Conservation (phyloP, 2,329 filamentous ascomycete species). For the Rutstroemia sp. region DNA sequence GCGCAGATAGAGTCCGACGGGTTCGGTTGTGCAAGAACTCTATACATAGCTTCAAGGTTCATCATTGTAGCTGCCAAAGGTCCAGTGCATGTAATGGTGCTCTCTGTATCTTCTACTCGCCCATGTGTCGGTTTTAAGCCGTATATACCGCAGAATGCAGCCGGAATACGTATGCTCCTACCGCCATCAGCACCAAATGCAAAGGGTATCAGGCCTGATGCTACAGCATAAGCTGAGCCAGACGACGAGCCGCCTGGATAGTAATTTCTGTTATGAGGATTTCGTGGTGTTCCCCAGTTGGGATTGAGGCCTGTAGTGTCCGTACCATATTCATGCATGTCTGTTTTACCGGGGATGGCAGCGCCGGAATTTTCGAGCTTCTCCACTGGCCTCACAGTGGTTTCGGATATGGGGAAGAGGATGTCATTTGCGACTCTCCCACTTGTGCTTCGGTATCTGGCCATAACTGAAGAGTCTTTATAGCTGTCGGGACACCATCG, state of each 20-base stretch:
- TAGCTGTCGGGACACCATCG: conserved; percentile 48
- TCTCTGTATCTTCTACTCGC: conserved; percentile 46
- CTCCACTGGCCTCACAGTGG: conserved; percentile 39
- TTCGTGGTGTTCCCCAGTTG: conserved; percentile 48
- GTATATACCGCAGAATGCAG: conserved; percentile 42
- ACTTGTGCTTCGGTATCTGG: conserved; percentile 42
- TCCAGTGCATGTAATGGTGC: conserved; percentile 54
- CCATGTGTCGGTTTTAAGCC: conserved; percentile 43
- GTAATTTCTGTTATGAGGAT: conserved; percentile 41
- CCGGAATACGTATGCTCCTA: conserved; percentile 42
- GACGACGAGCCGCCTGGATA: conserved; percentile 48
- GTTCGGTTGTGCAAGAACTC: conserved; percentile 66
- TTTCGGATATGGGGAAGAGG: conserved; percentile 24
- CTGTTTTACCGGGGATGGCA: conserved; percentile 49
- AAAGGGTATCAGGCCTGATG: conserved; percentile 44
- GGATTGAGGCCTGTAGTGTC: conserved; percentile 52
- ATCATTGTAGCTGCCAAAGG: conserved; percentile 69
- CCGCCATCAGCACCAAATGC: conserved; percentile 46
- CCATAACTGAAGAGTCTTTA: conserved; percentile 51
- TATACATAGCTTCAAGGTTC: conserved; percentile 75
- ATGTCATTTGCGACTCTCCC: conserved; percentile 40
- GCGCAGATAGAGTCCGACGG: conserved; percentile 51
- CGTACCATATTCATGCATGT: conserved; percentile 55
- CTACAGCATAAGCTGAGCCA: conserved; percentile 45
- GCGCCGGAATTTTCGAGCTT: conserved; percentile 43